Evolutionary conservation across 2,329 filamentous ascomycete species (phyloP), one percentile per base, ranked within the genome.

Genomic region (Stemphylium beticola): DNA sequence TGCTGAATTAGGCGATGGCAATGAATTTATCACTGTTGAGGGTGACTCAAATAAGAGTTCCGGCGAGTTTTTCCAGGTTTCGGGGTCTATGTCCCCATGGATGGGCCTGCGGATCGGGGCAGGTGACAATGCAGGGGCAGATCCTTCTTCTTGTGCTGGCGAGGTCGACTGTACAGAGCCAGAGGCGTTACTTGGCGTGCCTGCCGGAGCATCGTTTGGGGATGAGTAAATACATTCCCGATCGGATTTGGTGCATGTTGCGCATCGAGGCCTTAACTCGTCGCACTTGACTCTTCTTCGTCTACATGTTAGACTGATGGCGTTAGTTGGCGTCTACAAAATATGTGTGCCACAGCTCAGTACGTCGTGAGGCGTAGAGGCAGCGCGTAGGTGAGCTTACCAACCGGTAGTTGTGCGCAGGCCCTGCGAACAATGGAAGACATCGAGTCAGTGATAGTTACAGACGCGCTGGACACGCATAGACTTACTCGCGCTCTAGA

Each of bases 281-380:
- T 81, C 80, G 62, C 81, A 83, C 68, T 83, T 83, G 64, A 82
- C 79, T 55, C 81, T 77, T 51, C 81, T 71, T 53, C 74, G 74
- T 43, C 78, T 76, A 61, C 79, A 81, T 12, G 77, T 79, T 39
- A 78, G 66, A 58, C 76, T 79, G 49, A 22, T 26, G 17, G 17
- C 11, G 55, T 66, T 51, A 67, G 66, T 53, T 37, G 14, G 7
- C 29, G 39, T 22, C 14, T n/a, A 15, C 5, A 15, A 15, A 20
- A 22, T 9, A 22, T 9, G 31, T 5, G 9, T 17, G 22, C 22
- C 14, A 45, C 20, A 2, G 14, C 12, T 14, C n/a, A 17, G 18
- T 8, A 15, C 9, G 32, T 24, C 8, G 9, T 10, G 20, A 45
- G 17, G 26, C 18, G 48, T 40, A 4, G 14, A 26, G 41, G 22